Base-by-base conservation (phyloP, 78 protist genomes). In the Dictyostelium firmibasis region DNA sequence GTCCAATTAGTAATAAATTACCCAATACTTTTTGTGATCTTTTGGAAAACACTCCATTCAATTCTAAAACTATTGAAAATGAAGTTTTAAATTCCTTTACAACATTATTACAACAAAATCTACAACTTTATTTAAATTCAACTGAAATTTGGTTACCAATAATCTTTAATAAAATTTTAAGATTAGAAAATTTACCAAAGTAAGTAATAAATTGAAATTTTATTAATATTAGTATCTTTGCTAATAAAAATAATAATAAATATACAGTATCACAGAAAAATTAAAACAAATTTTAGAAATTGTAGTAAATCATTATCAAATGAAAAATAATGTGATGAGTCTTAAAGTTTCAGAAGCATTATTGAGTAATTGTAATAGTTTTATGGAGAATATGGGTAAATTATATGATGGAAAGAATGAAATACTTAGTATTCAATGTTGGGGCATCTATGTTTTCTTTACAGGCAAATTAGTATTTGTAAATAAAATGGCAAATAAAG, bases 361-460 rank as follows among this genome's bases (percentile, higher is more conserved):
- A n/a, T 29, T 81, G 6, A 64, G 67, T 5, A 9, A 20, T 31
- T 20, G 29, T 50, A 18, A 25, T 69, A 72, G 36, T 13, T 36
- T 31, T 23, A 47, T 78, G n/a, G 72, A 69, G 5, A 67, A 53
- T 33, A 18, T 89, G 60, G 57, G 33, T 18, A 31, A 11, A 5
- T 14, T 89, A 14, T 79, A 23, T 23, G 44, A 87, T 8, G 2
- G 20, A 25, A 25, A 47, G 6, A 57, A 29, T 31, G 85, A 87
- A 33, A 8, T 81, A 47, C 9, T 25, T 18, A 38, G 70, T 5
- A 81, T 81, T 31, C 67, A 35, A 50, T 29, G 20, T 25, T 89
- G 94, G 94, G 87, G 87, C 6, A 69, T 67, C 38, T 81, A 43
- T 89, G 27, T 81, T 5, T 89, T 47, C 60, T 89, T 89, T 81